These are phyloP conservation scores for Ramularia endophylla DNA, from an alignment of 2,329 filamentous ascomycete genomes.

Conservation along the genomic window DNA sequence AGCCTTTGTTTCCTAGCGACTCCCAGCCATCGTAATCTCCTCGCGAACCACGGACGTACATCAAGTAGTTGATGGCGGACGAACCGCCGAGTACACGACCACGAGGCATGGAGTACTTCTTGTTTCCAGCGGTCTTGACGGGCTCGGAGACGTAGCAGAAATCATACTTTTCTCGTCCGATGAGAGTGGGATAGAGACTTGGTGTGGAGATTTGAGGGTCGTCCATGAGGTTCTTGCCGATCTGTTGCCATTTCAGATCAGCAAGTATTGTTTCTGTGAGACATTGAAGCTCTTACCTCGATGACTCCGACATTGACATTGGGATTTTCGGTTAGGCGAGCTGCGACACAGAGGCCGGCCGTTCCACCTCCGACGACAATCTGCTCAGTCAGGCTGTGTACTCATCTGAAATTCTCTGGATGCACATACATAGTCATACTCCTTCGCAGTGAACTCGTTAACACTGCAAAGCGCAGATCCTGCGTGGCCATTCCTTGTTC, in stretches of 20 bases:
- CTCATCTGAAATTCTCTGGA: background rate
- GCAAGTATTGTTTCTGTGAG: too few relatives aligned
- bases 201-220: slow-evolving; percentile 31
- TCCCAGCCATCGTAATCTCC: slow-evolving; percentile 33
- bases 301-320: slow-evolving; percentile 29
- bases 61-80: slow-evolving; percentile 35
- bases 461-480: slow-evolving; percentile 24
- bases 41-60: slow-evolving; percentile 29
- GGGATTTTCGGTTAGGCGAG: slow-evolving; percentile 24
- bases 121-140: slow-evolving; percentile 18
- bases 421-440: slow-evolving; percentile 25
- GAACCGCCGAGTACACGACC: slow-evolving; percentile 36
- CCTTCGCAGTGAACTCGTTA: slow-evolving; percentile 20
- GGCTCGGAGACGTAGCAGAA: slow-evolving; percentile 29
- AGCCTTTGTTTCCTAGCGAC: slow-evolving; percentile 20
- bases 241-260: too few relatives aligned
- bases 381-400: slow-evolving; percentile 14
- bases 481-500: slow-evolving; percentile 12
- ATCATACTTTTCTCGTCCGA: slow-evolving; percentile 30
- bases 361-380: slow-evolving; percentile 28
- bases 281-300: slow-evolving; percentile 14
- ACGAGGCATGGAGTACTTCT: slow-evolving; percentile 28
- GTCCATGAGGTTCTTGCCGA: slow-evolving; percentile 23
- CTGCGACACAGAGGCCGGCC: slow-evolving; percentile 26
- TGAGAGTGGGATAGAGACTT: slow-evolving; percentile 27